These are phyloP conservation scores for Fusarium verticillioides DNA, from an alignment of 2,329 filamentous ascomycete species.

Conservation along the genomic window DNA sequence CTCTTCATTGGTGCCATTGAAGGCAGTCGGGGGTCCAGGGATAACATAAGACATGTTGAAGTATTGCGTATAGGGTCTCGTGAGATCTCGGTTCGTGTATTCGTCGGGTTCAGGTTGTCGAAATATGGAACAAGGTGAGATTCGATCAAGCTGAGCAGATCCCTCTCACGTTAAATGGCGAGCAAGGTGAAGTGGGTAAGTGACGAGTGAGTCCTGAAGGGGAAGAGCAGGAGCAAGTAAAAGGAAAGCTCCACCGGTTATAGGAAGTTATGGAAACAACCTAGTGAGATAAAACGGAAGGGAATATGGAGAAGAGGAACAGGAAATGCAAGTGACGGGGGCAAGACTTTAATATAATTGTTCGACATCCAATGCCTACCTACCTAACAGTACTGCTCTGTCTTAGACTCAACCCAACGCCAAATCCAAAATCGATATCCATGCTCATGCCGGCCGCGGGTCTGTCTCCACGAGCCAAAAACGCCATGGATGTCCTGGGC, in stretches of 20 bases:
- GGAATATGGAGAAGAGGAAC: constrained; percentile 13
- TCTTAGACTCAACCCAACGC: constrained; percentile 8
- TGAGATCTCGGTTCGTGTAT: constrained; percentile 18
- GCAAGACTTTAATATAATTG: constrained; percentile 34
- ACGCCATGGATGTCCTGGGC: constrained; percentile 23
- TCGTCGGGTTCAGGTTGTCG: constrained; percentile 3
- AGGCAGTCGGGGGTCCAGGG: constrained; percentile 66
- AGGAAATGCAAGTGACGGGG: constrained; percentile 9
- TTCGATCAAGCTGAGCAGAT: constrained; percentile 2
- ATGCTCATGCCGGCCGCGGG: constrained; percentile 12
- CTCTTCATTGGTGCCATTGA: constrained; percentile 72
- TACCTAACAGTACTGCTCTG: not conserved
- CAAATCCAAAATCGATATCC: constrained; percentile 8
- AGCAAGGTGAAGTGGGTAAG: constrained; percentile 10
- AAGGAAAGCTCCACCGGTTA: constrained; percentile 25
- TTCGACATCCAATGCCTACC: not conserved
- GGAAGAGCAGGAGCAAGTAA: not conserved
- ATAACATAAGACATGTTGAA: constrained; percentile 68
- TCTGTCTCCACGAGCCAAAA: constrained; percentile 31
- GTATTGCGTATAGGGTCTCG: constrained; percentile 3
- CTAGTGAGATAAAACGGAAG: constrained; percentile 16
- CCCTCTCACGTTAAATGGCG: constrained; percentile 6
- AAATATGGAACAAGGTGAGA: not conserved
- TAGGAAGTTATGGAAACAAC: constrained; percentile 23
- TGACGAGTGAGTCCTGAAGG: constrained; percentile 6